Base-by-base conservation (phyloP, 2,329 filamentous ascomycete genomes). In the Colletotrichum musae region DNA sequence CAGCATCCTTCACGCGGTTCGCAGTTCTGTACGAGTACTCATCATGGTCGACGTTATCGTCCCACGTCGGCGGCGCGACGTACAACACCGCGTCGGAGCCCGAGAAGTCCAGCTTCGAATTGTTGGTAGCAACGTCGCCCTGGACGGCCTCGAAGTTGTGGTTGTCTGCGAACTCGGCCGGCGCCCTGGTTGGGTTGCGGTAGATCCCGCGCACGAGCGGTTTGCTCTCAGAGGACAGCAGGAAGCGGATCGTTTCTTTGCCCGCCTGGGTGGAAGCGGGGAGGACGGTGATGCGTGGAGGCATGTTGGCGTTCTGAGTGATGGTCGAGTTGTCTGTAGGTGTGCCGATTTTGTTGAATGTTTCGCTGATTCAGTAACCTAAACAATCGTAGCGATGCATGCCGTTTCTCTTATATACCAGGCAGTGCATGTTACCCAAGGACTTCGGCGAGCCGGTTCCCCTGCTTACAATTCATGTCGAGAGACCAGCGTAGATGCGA, bases 211-310 rank as follows among this genome's bases (percentile, higher is more conserved):
- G 73, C 41, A 80, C 63, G 7, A 50, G 13, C 0, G 72, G 74
- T 2, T 74, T 68, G 6, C 5, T 58, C 1, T 72, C 52, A 5
- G 74, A 73, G 5, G 50, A 51, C 0, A 80, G 70, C 2, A 80
- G 73, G 6, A 47, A 47, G 0, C 75, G 74, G 18, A 80, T 78
- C 0, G 78, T 75, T 18, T 74, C 74, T 47, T 69, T 71, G 16
- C 78, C 78, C 18, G 73, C 76, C 45, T 76, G 72, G 9, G 77
- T 77, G 3, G 78, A 80, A 10, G 78, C 78, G 5, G 78, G 78
- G 1, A 80, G 28, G 21, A 80, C 61, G 2, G 76, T 77, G 68
- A 80, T 73, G 28, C 74, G 74, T 10, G 32, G 32, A 47, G 73
- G 9, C 78, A 79, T 79, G 5, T n/a, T 43, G 53, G 24, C 28